Evolutionary conservation across 2,329 filamentous ascomycete genomes (phyloP).

Genomic region (Piedraia hortae): DNA sequence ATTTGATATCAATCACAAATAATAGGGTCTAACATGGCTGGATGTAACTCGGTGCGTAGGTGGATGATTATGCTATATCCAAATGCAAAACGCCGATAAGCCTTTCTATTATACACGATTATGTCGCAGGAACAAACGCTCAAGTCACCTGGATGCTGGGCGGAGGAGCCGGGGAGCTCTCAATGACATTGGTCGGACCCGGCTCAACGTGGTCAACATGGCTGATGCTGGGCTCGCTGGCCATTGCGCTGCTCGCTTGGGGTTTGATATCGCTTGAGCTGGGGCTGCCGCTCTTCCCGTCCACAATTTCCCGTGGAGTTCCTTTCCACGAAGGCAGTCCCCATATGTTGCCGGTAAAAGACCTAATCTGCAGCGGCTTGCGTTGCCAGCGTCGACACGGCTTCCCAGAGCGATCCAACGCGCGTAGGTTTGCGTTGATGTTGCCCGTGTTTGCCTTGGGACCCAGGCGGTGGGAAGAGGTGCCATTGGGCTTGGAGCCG

Average conservation of each 20-base stretch:
- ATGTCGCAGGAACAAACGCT: no score
- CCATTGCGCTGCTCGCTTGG: conserved; percentile 28
- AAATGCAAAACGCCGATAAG: no score
- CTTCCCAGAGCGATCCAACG: conserved; percentile 72
- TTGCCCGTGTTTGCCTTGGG: conserved; percentile 92
- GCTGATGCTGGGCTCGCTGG: conserved; percentile 32
- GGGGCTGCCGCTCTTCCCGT: conserved; percentile 28
- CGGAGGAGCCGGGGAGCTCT: conserved; percentile 14
- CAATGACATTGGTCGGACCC: conserved; percentile 9
- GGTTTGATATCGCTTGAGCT: conserved; percentile 28
- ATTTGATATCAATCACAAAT: no score
- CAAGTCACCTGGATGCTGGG: no score
- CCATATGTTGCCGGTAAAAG: conserved; percentile 72
- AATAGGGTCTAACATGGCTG: no score
- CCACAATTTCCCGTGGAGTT: conserved; percentile 27
- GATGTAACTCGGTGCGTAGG: no score
- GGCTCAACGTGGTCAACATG: conserved; percentile 18
- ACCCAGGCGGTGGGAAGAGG: conserved; percentile 50
- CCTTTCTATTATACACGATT: no score
- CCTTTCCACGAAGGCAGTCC: conserved; percentile 60
- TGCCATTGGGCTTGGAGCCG: conserved; percentile 12
- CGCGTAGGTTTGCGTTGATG: conserved; percentile 86
- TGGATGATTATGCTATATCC: no score
- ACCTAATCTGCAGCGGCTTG: conserved; percentile 62
- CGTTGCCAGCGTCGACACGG: conserved; percentile 80